These are phyloP conservation scores for Pseudocercospora crystallina DNA, from an alignment of 2,329 filamentous ascomycete genomes.

Conservation along the genomic window DNA sequence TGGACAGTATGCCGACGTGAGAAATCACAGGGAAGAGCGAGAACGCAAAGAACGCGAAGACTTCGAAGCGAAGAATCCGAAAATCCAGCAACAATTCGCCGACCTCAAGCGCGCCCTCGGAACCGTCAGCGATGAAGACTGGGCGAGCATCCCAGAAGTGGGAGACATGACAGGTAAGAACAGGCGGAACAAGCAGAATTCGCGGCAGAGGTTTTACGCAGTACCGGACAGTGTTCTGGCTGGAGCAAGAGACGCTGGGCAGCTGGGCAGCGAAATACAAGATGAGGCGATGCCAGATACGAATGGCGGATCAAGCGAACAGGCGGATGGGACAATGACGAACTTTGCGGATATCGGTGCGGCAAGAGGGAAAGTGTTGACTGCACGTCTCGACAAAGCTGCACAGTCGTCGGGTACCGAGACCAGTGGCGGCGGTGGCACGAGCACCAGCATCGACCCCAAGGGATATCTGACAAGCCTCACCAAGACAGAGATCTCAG, in stretches of 20 bases:
- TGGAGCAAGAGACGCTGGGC: constrained; percentile 74
- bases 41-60: constrained; percentile 89
- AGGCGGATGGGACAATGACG: constrained; percentile 82
- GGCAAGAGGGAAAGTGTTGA: constrained; percentile 90
- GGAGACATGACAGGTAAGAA: constrained; percentile 96
- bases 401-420: constrained; percentile 67
- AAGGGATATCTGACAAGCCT: constrained; percentile 95
- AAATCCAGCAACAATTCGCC: constrained; percentile 96
- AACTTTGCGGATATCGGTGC: constrained; percentile 98
- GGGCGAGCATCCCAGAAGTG: constrained; percentile 92
- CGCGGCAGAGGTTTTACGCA: constrained; percentile 83
- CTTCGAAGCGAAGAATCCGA: constrained; percentile 95
- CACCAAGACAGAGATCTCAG: constrained; percentile 75
- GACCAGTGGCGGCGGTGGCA: constrained; percentile 63
- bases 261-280: constrained; percentile 84
- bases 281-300: constrained; percentile 61
- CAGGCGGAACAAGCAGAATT: constrained; percentile 76
- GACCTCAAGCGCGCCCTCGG: constrained; percentile 89
- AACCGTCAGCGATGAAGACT: constrained; percentile 89
- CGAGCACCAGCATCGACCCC: constrained; percentile 86
- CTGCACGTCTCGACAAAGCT: constrained; percentile 89
- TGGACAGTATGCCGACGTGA: constrained; percentile 78
- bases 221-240: constrained; percentile 95
- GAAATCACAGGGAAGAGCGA: constrained; percentile 79
- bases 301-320: constrained; percentile 47